Evolutionary conservation across 345 rosid species (phyloP).

Genomic region (Turnera subulata): DNA sequence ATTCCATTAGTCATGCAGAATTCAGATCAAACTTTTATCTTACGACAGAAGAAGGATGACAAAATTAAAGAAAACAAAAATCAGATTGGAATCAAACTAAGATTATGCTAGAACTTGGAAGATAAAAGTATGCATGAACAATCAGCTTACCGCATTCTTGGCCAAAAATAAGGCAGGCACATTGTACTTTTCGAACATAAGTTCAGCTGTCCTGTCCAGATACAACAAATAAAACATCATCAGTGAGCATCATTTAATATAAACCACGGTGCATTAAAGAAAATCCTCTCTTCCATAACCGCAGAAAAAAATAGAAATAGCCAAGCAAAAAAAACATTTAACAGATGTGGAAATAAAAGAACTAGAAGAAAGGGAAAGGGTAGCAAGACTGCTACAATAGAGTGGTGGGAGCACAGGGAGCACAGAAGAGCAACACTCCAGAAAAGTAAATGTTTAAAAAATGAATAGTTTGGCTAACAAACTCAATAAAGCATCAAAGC

Average conservation of each 20-base stretch:
- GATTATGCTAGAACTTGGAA: conserved; percentile 3
- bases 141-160: conserved; percentile 82
- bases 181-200: conserved; percentile 94
- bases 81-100: conserved; percentile 2
- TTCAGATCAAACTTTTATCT: neutral
- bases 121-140: conserved; percentile 4
- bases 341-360: too few relatives aligned
- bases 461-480: too few relatives aligned
- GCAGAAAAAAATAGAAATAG: too few relatives aligned
- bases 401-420: too few relatives aligned
- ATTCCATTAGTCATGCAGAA: conserved; percentile 12
- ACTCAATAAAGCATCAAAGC: too few relatives aligned
- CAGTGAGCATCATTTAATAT: neutral
- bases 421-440: too few relatives aligned
- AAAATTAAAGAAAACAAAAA: neutral
- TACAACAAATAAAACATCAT: conserved; percentile 5
- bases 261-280: too few relatives aligned
- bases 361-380: neutral
- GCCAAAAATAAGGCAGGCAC: conserved; percentile 98
- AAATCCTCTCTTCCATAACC: too few relatives aligned
- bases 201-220: conserved; percentile 80
- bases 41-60: neutral
- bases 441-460: too few relatives aligned
- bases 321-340: too few relatives aligned
- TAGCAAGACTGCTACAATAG: neutral